Conservation (phyloP, 2,329 filamentous ascomycete species). For the Cladorrhinum sp. region DNA sequence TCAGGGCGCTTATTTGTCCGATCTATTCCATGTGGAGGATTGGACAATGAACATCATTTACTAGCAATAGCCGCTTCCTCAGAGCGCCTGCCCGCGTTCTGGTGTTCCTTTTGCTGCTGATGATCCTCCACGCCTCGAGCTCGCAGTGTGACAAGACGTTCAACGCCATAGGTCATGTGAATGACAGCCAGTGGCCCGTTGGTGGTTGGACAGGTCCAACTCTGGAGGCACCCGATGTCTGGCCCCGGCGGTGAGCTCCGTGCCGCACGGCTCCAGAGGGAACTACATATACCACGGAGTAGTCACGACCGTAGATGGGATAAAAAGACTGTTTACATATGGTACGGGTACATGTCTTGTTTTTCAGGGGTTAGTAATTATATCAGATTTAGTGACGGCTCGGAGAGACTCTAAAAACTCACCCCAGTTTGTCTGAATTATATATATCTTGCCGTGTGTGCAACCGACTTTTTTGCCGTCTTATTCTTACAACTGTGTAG, state of each 20-base stretch:
- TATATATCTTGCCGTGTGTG: constrained; percentile 9
- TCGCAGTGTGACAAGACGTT: constrained; percentile 3
- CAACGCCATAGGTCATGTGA: not conserved
- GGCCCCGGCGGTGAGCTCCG: constrained; percentile 3
- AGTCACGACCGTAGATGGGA: not conserved
- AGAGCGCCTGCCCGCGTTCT: constrained; percentile 10
- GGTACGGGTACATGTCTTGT: not conserved
- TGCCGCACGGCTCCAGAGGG: constrained; percentile 15
- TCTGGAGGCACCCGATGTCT: constrained; percentile 10
- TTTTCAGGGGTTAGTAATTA: too few relatives aligned
- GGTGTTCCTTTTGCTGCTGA: not conserved
- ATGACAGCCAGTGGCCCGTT: not conserved
- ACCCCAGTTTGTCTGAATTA: constrained; percentile 11
- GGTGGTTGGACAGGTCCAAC: not conserved
- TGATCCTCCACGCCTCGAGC: not conserved
- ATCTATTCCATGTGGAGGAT: not conserved
- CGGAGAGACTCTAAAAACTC: too few relatives aligned
- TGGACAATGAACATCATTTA: not conserved
- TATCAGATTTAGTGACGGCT: too few relatives aligned
- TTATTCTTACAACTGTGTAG: not conserved
- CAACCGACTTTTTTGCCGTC: constrained; percentile 10
- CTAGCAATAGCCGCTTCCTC: constrained; percentile 15
- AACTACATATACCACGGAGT: not conserved
- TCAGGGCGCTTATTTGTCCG: constrained; percentile 10
- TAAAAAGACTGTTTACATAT: not conserved